These are phyloP conservation scores for Galium porrigens DNA, from an alignment of 305 asterid species.

Conservation along the genomic window DNA sequence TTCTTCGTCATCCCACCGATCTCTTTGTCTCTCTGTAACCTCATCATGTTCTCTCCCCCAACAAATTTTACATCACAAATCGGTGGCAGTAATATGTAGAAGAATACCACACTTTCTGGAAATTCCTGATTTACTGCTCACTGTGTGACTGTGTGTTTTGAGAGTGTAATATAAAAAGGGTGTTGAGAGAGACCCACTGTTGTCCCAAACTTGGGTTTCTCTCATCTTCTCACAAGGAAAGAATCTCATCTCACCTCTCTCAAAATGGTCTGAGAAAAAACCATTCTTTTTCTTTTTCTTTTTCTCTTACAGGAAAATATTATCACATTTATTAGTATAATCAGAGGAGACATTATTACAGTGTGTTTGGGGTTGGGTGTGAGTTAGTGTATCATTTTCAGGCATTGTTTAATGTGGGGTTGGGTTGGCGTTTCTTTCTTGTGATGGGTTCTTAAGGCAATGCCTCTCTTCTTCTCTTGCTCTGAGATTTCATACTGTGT, in stretches of 20 bases:
- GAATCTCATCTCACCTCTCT: conserved; percentile 22
- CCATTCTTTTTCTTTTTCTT: background rate
- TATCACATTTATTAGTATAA: background rate
- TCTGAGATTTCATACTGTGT: background rate
- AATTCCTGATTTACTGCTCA: background rate
- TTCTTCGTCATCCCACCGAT: conserved; percentile 10
- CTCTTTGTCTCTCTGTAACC: conserved; percentile 20
- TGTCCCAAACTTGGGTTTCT: conserved; percentile 27
- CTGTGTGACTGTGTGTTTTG: background rate
- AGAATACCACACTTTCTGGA: background rate
- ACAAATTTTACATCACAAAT: background rate
- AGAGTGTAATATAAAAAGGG: background rate
- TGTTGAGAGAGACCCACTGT: conserved; percentile 14
- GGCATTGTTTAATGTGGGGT: conserved; percentile 38
- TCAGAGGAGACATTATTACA: conserved; percentile 2
- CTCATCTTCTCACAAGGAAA: conserved; percentile 50
- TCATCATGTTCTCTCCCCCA: conserved; percentile 1
- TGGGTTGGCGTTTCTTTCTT: conserved; percentile 23
- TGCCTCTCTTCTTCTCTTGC: background rate
- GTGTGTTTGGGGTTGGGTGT: conserved; percentile 21
- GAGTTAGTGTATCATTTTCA: conserved; percentile 48
- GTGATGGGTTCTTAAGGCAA: conserved; percentile 21
- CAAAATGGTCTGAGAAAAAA: background rate
- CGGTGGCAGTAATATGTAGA: background rate
- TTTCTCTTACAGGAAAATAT: background rate